phyloP scores from a whole-genome alignment of 257 asterid genomes.

The Prunella vulgaris region DNA sequence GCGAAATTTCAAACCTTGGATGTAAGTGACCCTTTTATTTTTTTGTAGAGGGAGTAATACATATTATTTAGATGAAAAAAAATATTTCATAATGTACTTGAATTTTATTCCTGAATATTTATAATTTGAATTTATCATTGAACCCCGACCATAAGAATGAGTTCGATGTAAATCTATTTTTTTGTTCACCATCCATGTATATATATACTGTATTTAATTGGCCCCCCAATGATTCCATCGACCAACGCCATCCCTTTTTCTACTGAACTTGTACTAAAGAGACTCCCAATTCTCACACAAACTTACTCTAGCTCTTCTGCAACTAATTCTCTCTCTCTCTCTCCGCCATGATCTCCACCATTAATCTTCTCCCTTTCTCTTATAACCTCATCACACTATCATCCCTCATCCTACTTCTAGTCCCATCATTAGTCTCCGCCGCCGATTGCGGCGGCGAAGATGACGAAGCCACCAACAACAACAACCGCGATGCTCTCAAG shows the following conservation, averaged over 20 bases:
- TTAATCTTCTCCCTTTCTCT: neutral
- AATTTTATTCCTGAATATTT: no score
- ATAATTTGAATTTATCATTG: no score
- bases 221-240: constrained; percentile 24
- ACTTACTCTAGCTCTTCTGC: neutral
- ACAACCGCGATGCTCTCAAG: constrained; percentile 36
- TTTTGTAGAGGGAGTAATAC: no score
- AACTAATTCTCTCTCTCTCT: neutral
- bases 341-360: constrained; percentile 17
- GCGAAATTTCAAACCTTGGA: no score
- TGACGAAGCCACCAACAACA: neutral
- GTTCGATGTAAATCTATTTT: neutral
- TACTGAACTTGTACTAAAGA: constrained; percentile 5
- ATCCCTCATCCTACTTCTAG: constrained; percentile 13
- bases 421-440: constrained; percentile 12
- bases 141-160: neutral
- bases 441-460: constrained; percentile 28
- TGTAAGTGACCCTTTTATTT: no score
- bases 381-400: constrained; percentile 20
- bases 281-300: neutral
- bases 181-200: constrained; percentile 33
- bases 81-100: no score
- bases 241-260: constrained; percentile 17
- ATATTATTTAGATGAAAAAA: no score
- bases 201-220: constrained; percentile 20